Evolutionary conservation across 2,329 filamentous ascomycete species (phyloP).

Genomic region (Colletotrichum camelliae): DNA sequence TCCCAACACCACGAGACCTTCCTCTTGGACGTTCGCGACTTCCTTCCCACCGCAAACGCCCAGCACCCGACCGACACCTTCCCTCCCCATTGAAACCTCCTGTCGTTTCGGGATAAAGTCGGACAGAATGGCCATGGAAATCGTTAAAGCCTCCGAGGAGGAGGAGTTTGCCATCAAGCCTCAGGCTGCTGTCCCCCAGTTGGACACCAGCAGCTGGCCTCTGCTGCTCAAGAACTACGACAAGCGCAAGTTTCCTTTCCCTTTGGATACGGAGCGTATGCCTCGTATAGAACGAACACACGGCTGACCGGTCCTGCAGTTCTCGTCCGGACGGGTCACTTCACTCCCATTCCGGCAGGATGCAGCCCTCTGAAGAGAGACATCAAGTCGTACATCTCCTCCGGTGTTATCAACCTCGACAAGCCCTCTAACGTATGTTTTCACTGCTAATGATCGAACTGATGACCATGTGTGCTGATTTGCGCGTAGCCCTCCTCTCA

Average conservation of each 20-base stretch:
- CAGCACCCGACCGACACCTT: background rate
- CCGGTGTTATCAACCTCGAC: conserved; percentile 97
- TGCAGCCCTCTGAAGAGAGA: conserved; percentile 92
- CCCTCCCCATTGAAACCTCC: conserved; percentile 2
- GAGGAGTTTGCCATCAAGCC: conserved; percentile 92
- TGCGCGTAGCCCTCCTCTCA: conserved; percentile 61
- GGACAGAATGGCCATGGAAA: conserved; percentile 52
- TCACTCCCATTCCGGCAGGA: conserved; percentile 94
- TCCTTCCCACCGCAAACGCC: conserved; percentile 14
- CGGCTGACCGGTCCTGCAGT: conserved; percentile 56
- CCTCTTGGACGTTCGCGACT: conserved; percentile 18
- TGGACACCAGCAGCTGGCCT: conserved; percentile 91
- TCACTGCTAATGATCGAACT: background rate
- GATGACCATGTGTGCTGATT: background rate
- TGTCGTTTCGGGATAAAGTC: background rate
- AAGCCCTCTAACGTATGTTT: conserved; percentile 50
- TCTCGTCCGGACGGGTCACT: conserved; percentile 92
- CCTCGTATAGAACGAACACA: conserved; percentile 26
- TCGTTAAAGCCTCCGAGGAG: conserved; percentile 54
- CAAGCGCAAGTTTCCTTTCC: conserved; percentile 67
- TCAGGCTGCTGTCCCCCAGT: conserved; percentile 75
- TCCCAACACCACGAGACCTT: conserved; percentile 21
- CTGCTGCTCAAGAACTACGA: conserved; percentile 96
- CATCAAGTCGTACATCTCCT: conserved; percentile 95
- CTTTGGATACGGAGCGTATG: background rate